A percentile compares a stretch with the other conserved stretches of the same genome.
These are phyloP conservation scores for Penicillium sp. DNA, from an alignment of 2,329 filamentous ascomycete genomes.

Conservation along the genomic window DNA sequence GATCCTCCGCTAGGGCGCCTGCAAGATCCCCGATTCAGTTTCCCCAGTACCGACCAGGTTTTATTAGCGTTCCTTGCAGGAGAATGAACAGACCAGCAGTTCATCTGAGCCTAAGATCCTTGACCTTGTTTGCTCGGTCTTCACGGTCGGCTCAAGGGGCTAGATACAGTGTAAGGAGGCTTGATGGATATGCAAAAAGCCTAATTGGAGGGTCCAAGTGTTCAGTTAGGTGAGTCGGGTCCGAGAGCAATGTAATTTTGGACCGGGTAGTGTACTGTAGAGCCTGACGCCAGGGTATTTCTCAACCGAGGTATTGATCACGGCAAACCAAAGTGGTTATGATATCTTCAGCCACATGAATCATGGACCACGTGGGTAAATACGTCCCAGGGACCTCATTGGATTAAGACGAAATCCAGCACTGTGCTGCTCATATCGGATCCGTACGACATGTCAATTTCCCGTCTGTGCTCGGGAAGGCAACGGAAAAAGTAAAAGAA, in stretches of 20 bases:
- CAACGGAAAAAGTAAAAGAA: not conserved
- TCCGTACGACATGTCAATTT: slow-evolving; percentile 13
- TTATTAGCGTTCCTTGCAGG: slow-evolving; percentile 17
- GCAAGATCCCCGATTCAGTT: slow-evolving; percentile 14
- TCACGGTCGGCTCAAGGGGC: slow-evolving; percentile 9
- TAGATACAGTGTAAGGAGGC: slow-evolving; percentile 18
- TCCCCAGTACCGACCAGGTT: not conserved
- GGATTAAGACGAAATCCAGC: not conserved
- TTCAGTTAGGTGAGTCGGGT: not conserved
- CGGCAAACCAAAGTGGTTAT: not conserved
- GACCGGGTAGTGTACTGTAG: too few species aligned
- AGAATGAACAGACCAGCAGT: slow-evolving; percentile 22
- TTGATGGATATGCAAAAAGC: slow-evolving; percentile 6
- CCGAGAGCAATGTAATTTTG: too few species aligned
- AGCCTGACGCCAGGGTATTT: not conserved
- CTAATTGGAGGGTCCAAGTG: not conserved
- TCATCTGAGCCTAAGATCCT: slow-evolving; percentile 11
- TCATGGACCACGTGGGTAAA: not conserved
- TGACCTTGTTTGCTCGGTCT: slow-evolving; percentile 2
- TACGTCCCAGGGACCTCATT: not conserved
- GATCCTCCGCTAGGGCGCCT: not conserved
- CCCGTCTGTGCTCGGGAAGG: not conserved
- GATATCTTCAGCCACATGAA: slow-evolving; percentile 5
- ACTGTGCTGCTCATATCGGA: slow-evolving; percentile 4
- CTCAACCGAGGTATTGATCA: not conserved